phyloP scores from a whole-genome alignment of 371 early-diverging fungal genomes.

The Syncephalastrum monosporum region DNA sequence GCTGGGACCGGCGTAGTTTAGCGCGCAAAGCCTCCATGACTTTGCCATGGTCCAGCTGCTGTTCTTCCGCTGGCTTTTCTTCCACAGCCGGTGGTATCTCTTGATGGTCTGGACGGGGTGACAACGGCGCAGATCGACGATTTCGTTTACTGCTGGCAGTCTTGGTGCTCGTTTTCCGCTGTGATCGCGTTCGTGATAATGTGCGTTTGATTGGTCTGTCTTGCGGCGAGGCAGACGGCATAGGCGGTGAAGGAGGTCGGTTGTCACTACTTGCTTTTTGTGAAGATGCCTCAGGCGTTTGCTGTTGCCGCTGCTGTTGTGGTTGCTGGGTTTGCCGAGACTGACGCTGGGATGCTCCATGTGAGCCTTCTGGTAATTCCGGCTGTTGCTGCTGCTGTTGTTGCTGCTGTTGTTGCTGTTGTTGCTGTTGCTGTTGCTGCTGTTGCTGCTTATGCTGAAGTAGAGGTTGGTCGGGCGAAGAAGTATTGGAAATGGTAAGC shows the following conservation, averaged over 20 bases:
- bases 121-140: constrained; percentile 12
- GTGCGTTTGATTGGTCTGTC: constrained; percentile 25
- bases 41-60: constrained; percentile 20
- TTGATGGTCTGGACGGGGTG: constrained; percentile 5
- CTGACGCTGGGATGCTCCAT: constrained; percentile 1
- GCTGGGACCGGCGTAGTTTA: constrained; percentile 18
- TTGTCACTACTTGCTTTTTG: too few relatives aligned
- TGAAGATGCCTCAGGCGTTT: background rate
- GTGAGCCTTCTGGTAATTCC: too few relatives aligned
- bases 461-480: constrained; percentile 29
- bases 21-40: constrained; percentile 30
- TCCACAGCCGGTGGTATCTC: constrained; percentile 6
- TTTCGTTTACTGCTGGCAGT: constrained; percentile 24
- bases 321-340: constrained; percentile 16
- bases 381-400: constrained; percentile 6
- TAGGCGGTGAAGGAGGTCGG: too few relatives aligned
- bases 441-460: constrained; percentile 2
- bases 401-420: constrained; percentile 34
- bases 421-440: constrained; percentile 8
- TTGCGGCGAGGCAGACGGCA: background rate
- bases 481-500: constrained; percentile 33
- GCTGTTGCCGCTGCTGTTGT: constrained; percentile 6
- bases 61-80: constrained; percentile 4
- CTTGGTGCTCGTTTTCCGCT: constrained; percentile 18
- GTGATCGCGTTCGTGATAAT: constrained; percentile 36